Base-by-base conservation (phyloP, 352 stramenopile genomes). In the Thalassiosira mediterranea region DNA sequence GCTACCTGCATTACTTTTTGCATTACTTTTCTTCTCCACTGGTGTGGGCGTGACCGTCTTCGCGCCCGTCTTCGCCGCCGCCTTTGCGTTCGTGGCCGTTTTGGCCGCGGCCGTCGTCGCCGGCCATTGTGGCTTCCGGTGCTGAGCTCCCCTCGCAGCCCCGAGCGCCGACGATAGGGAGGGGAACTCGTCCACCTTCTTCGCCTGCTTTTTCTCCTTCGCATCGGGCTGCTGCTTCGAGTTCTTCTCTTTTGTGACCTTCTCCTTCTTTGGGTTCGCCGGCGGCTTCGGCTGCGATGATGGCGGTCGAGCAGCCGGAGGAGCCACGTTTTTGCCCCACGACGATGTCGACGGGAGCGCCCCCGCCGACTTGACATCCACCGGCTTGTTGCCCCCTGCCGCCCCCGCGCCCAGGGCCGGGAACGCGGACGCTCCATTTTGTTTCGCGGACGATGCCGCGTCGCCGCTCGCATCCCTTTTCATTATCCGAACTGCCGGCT, bases 301-400 rank as follows among this genome's bases (percentile, higher is more conserved):
- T n/a, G n/a, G n/a, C n/a, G n/a, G n/a, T n/a, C n/a, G n/a, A n/a
- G n/a, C n/a, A n/a, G n/a, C n/a, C n/a, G n/a, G n/a, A n/a, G n/a
- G n/a, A n/a, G n/a, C n/a, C n/a, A n/a, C n/a, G n/a, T n/a, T n/a
- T 56, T 63, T 63, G 32, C 64, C 64, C 52, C 52, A 74, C 5
- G 57, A 54, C 7, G 64, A 74, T 28, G 40, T 52, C 3, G 52
- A 31, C 28, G 64, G 42, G 58, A 66, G 40, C 19, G 17, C 44
- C 11, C 29, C 1, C 31, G 46, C 19, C n/a, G 61, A 25, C 1
- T n/a, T 60, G 10, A 15, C 8, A 10, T 44, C 37, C 10, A 15
- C 8, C 37, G n/a, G n/a, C n/a, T n/a, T n/a, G n/a, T n/a, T 44
- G 37, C n/a, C 37, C 52, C 34, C 13, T 3, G 37, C 5, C 17